Evolutionary conservation across 2,329 filamentous ascomycete genomes (phyloP), one percentile per base, ranked within the genome.

Genomic region (Trichoderma sp.): DNA sequence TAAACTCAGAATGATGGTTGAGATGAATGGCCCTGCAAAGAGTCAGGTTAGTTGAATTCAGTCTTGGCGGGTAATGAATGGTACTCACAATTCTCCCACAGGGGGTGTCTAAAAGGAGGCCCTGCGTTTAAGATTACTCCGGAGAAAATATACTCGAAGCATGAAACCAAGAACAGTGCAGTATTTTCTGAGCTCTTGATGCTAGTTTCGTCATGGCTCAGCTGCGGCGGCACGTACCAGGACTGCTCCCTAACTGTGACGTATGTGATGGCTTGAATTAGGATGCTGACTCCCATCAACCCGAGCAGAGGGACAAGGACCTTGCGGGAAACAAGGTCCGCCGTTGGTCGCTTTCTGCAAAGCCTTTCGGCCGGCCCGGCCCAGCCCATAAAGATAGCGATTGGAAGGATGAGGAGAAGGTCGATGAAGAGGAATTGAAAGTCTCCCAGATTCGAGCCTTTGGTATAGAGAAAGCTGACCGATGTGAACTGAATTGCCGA

Each of bases 301-400:
- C 95, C 95, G 2, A 99, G 85, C 17, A 99, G 84, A 0, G 96
- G 95, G 0, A 91, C 93, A 62, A 99, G 86, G 3, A 99, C 93
- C 80, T 99, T 99, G 69, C 94, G 88, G 1, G 93, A 97, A 1
- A 99, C 95, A 6, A 99, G 88, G 76, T 95, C 93, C 17, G 96
- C 95, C 0, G 94, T 98, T 4, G 96, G 96, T 43, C 94, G 88
- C 81, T 98, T 99, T 71, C 88, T 89, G 76, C 90, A 92, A 15
- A 99, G 88, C 47, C 87, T 85, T 3, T 90, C 90, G 78, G 92
- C 94, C 1, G 97, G 92, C 6, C 93, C 94, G 28, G 93, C 94
- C 96, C 97, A 98, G 75, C 96, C 95, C 96, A 99, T 99, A 80
- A 98, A 98, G 72, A 99, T 93, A 28, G 96, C 96, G 76, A 99